phyloP scores from a whole-genome alignment of 1,284 basidiomycete genomes.

The Coniferiporia weirii region DNA sequence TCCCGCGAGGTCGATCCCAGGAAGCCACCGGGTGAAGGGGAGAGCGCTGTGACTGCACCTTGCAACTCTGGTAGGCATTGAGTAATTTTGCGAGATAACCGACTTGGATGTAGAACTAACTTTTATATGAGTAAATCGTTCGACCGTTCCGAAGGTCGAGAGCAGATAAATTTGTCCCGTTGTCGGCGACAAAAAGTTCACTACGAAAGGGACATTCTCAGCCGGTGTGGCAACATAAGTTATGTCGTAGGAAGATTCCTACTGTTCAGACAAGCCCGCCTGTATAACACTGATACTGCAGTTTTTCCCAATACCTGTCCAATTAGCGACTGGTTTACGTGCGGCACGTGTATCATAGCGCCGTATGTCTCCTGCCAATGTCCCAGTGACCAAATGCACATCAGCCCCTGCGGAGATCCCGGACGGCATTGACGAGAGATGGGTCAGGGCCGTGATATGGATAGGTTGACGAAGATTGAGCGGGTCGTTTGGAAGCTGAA shows the following conservation, averaged over 20 bases:
- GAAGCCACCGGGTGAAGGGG: slow-evolving; percentile 40
- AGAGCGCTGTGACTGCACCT: slow-evolving; percentile 61
- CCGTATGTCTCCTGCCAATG: slow-evolving; percentile 70
- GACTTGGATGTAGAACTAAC: slow-evolving; percentile 30
- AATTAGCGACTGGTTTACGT: slow-evolving; percentile 65
- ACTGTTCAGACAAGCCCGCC: slow-evolving; percentile 66
- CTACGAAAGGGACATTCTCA: slow-evolving; percentile 33
- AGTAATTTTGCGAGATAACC: neutral
- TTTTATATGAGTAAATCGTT: slow-evolving; percentile 68
- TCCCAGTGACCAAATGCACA: slow-evolving; percentile 63
- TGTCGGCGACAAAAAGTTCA: slow-evolving; percentile 74
- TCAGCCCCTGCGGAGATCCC: slow-evolving; percentile 32
- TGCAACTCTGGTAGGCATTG: slow-evolving; percentile 47
- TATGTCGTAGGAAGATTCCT: slow-evolving; percentile 27
- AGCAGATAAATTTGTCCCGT: slow-evolving; percentile 61
- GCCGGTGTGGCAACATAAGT: neutral
- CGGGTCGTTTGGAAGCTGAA: slow-evolving; percentile 69
- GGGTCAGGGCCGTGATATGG: slow-evolving; percentile 66
- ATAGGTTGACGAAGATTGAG: slow-evolving; percentile 79
- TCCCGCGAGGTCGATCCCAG: slow-evolving; percentile 63
- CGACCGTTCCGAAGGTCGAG: slow-evolving; percentile 74
- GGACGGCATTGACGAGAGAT: slow-evolving; percentile 37
- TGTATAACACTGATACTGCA: slow-evolving; percentile 66
- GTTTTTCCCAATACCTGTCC: slow-evolving; percentile 53
- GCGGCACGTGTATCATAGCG: slow-evolving; percentile 77